Evolutionary conservation across 139 green algal species (phyloP).

Genomic region (Ulvella scutata): DNA sequence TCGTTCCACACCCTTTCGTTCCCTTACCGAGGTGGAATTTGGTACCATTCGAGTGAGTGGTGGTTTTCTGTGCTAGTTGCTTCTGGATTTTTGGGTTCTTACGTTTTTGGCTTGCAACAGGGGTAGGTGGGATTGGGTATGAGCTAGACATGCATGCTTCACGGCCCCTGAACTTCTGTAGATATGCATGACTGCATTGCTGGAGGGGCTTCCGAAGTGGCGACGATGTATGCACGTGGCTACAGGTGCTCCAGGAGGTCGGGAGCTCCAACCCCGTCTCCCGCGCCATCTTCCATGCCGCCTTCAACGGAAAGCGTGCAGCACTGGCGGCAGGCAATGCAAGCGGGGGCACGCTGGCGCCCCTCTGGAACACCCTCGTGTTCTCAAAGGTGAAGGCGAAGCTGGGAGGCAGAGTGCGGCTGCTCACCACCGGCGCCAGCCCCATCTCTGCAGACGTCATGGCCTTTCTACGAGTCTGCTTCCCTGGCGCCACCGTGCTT

Average conservation of each 20-base stretch:
- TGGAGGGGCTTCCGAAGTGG: too few relatives aligned
- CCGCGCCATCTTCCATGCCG: slow-evolving; percentile 53
- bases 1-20: too few relatives aligned
- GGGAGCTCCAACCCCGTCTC: slow-evolving; percentile 30
- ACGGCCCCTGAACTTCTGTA: too few relatives aligned
- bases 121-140: too few relatives aligned
- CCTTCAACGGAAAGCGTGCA: slow-evolving; percentile 56
- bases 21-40: too few relatives aligned
- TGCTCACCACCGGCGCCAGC: slow-evolving; percentile 44
- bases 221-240: too few relatives aligned
- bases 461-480: slow-evolving; percentile 84
- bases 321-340: slow-evolving; percentile 38
- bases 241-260: slow-evolving; percentile 12
- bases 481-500: slow-evolving; percentile 46
- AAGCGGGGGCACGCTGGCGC: slow-evolving; percentile 43
- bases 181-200: too few relatives aligned
- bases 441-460: slow-evolving; percentile 88
- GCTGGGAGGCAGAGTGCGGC: slow-evolving; percentile 45
- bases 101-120: too few relatives aligned
- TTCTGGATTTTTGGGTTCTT: too few relatives aligned
- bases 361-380: slow-evolving; percentile 81
- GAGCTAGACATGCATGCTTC: too few relatives aligned
- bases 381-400: slow-evolving; percentile 82
- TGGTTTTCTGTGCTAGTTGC: too few relatives aligned
- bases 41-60: too few relatives aligned